Evolutionary conservation across 2,329 filamentous ascomycete species (phyloP), one percentile per base, ranked within the genome.

Genomic region (Curvularia verruculosa): DNA sequence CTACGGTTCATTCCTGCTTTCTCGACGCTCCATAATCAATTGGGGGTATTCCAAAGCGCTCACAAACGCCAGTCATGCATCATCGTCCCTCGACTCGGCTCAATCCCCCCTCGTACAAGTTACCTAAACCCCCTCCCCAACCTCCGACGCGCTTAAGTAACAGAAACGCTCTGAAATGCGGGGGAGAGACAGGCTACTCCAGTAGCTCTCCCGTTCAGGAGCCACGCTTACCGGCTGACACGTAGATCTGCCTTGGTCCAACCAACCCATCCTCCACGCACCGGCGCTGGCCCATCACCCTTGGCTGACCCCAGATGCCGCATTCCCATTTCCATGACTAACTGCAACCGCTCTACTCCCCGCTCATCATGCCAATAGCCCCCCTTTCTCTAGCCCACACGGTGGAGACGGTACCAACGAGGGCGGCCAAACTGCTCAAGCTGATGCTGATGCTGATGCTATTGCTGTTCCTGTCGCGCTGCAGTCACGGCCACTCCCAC

Each of bases 321-420:
- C 55, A 58, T 61, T 41, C 65, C 66, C 63, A 65, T 69, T 67
- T 70, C 65, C 64, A 73, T 76, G 73, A 75, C 72, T 76, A 75
- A 76, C 61, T 57, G 55, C 59, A 49, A 58, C 56, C 51, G 56
- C 52, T 47, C 56, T 58, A 57, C 51, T 40, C 24, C 45, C 21
- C 29, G 31, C 26, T 24, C 64, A 65, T 15, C n/a, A 41, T 19
- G 12, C 26, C 18, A 29, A 64, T 72, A 69, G 68, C 70, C 40
- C 62, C 52, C 58, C n/a, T n/a, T 58, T 67, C 64, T 66, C 56
- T 54, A 66, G 65, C 54, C 49, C 43, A 37, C 36, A 13, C 56
- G 74, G 73, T 60, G 67, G 71, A 72, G 71, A 69, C 71, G 71
- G 70, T 64, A 68, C 53, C 48, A 58, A 28, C 62, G 60, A 61